Conservation (phyloP, 441 rosid species). For the Eugenia klotzschiana region DNA sequence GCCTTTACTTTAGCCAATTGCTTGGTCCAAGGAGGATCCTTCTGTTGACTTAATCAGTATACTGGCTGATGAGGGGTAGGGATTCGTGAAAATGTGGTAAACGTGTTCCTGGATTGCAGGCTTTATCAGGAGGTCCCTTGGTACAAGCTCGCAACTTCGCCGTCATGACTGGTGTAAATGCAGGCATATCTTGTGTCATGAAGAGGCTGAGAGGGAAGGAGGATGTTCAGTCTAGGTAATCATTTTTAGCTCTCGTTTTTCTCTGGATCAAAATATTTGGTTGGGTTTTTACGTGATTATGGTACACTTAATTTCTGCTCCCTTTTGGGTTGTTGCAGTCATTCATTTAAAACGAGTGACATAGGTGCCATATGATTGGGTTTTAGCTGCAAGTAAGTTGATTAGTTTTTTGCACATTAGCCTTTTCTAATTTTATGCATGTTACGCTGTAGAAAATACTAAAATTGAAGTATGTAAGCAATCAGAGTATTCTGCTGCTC, state of each 20-base stretch:
- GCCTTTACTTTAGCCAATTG: not conserved
- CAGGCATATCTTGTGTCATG: conserved; percentile 74
- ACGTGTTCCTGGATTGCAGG: conserved; percentile 20
- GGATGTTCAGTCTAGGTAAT: conserved; percentile 79
- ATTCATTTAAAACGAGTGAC: not conserved
- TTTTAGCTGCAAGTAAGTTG: not conserved
- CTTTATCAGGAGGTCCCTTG: conserved; percentile 77
- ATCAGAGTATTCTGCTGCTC: not conserved
- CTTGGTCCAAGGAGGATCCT: not conserved
- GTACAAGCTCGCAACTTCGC: conserved; percentile 94
- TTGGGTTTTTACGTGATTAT: not conserved
- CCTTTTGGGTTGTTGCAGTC: not conserved
- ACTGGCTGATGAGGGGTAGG: not conserved
- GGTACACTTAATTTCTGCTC: not conserved
- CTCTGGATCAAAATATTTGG: not conserved
- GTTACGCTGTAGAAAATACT: not conserved
- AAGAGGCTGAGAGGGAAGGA: conserved; percentile 85
- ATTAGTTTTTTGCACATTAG: not conserved
- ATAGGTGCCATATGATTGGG: not conserved
- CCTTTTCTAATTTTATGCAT: not conserved
- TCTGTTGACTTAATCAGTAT: not conserved
- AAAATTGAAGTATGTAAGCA: not conserved
- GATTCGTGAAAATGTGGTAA: not conserved
- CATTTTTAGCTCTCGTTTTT: not conserved
- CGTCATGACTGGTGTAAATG: conserved; percentile 84